Base-by-base conservation (phyloP, 2,329 filamentous ascomycete species). In the Magnaporthales sp. region DNA sequence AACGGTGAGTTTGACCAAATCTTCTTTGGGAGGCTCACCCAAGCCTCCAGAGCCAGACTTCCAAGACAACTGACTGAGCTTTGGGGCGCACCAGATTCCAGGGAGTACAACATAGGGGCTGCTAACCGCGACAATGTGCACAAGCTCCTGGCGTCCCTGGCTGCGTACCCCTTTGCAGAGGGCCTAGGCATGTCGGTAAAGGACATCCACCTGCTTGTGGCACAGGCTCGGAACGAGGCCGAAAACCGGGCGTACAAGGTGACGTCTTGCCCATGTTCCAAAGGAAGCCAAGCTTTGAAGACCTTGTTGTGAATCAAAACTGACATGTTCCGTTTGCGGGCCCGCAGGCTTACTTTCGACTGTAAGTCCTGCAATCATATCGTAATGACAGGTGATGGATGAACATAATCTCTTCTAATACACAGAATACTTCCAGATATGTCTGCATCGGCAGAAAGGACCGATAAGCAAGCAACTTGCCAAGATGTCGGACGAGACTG, bases 371-470 rank as follows among this genome's bases (percentile, higher is more conserved):
- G 29, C 24, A 22, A 13, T 38, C 27, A 38, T 8, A n/a, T 29
- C 30, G 30, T 26, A 4, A 30, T 22, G 24, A 46, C 32, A 5
- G 7, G 38, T 38, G 32, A 38, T 19, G 32, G 6, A 15, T 38
- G 13, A 13, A 3, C 19, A 31, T 5, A 46, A 46, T 19, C 38
- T 46, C 38, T 46, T 46, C 38, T 46, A 19, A 46, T n/a, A n/a
- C 38, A 13, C 6, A n/a, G 5, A n/a, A 46, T 29, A 27, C 30
- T 67, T 29, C 22, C 67, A 87, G 85, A 69, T 87, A 89, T 73
- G 83, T 89, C 51, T 88, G 84, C 69, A 87, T 89, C 70, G 86
- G 86, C 64, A 80, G 81, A 69, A 89, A 89, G 70, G 82, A 84
- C 67, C 78, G 75, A 19, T 70, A 64, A 67, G 9, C 32, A 38